A percentile compares a stretch with the other conserved stretches of the same genome.
These are phyloP conservation scores for Phlebiopsis flavidoalba DNA, from an alignment of 768 basidiomycete genomes.

Conservation along the genomic window DNA sequence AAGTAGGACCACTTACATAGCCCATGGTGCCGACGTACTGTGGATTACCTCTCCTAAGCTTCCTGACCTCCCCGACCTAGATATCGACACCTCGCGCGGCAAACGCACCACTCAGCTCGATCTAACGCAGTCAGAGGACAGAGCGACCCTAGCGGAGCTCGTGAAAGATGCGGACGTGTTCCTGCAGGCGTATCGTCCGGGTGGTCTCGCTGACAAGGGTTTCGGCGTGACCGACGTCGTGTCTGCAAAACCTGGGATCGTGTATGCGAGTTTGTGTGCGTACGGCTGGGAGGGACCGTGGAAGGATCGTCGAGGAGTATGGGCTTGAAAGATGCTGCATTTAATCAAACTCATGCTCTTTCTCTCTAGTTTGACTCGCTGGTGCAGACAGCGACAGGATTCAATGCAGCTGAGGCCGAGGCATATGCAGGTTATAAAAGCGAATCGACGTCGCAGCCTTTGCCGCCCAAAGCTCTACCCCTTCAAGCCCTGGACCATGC, in stretches of 20 bases:
- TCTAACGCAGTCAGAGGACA: constrained; percentile 30
- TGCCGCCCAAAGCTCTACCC: constrained; percentile 35
- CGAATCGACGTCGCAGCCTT: constrained; percentile 7
- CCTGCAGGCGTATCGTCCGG: constrained; percentile 56
- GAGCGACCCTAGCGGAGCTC: constrained; percentile 30
- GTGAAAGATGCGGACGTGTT: constrained; percentile 48
- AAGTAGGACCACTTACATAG: constrained; percentile 22
- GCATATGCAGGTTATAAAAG: constrained; percentile 34
- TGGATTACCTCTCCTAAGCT: constrained; percentile 50
- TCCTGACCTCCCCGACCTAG: constrained; percentile 45
- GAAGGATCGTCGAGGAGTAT: constrained; percentile 47
- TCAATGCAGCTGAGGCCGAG: constrained; percentile 52
- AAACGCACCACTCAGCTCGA: constrained; percentile 62
- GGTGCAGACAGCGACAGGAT: constrained; percentile 57
- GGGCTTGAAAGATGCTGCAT: constrained; percentile 6
- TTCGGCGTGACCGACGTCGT: constrained; percentile 41
- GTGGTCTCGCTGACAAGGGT: constrained; percentile 40
- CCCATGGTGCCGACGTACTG: constrained; percentile 54
- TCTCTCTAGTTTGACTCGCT: constrained; percentile 53
- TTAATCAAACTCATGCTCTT: not conserved
- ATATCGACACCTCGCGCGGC: constrained; percentile 55
- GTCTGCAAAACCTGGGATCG: constrained; percentile 37
- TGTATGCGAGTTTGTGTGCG: constrained; percentile 49
- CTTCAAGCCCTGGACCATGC: constrained; percentile 59
- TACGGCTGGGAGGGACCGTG: constrained; percentile 59